Percentiles rank a stretch among this genome's conserved stretches.
phyloP scores from a whole-genome alignment of 1,284 basidiomycete species.

The Sporisorium sorghi region DNA sequence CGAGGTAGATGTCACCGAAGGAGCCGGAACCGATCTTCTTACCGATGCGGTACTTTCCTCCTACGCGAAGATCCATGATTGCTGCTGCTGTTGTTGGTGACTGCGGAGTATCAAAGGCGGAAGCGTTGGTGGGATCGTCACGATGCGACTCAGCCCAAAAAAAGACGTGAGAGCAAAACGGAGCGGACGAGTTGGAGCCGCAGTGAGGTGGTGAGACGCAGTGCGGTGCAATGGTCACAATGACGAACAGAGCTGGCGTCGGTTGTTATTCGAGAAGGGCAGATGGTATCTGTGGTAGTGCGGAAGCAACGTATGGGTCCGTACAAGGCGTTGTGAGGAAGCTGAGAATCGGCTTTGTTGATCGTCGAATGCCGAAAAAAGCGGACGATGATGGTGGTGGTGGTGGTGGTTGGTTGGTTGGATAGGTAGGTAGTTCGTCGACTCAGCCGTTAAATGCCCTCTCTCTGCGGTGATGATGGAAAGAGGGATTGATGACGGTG shows the following conservation, averaged over 20 bases:
- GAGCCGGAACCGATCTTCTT: slow-evolving; percentile 99
- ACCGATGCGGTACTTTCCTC: slow-evolving; percentile 93
- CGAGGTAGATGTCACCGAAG: slow-evolving; percentile 99
- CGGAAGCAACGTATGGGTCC: slow-evolving; percentile 11
- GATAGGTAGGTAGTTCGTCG: slow-evolving; percentile 4
- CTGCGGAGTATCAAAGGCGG: slow-evolving; percentile 11
- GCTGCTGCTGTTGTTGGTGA: slow-evolving; percentile 1
- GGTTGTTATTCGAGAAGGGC: not conserved
- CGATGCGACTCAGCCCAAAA: slow-evolving; percentile 12
- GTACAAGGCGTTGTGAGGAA: not conserved
- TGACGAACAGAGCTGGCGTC: slow-evolving; percentile 29
- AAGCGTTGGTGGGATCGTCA: not conserved
- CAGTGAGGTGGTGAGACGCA: slow-evolving; percentile 1
- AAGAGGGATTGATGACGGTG: slow-evolving; percentile 11
- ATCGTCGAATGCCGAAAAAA: slow-evolving; percentile 8
- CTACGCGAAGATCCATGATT: slow-evolving; percentile 89
- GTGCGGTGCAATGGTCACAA: slow-evolving; percentile 11
- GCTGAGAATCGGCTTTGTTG: not conserved
- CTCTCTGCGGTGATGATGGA: slow-evolving; percentile 16
- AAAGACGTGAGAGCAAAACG: too few relatives aligned
- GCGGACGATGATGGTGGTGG: slow-evolving; percentile 2
- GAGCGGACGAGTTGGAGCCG: not conserved
- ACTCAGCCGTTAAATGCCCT: slow-evolving; percentile 27
- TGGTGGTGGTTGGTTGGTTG: slow-evolving; percentile 6
- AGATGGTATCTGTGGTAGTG: slow-evolving; percentile 2